phyloP scores from a whole-genome alignment of 164 flowering plant genomes.

The Nymphaea colorata region DNA sequence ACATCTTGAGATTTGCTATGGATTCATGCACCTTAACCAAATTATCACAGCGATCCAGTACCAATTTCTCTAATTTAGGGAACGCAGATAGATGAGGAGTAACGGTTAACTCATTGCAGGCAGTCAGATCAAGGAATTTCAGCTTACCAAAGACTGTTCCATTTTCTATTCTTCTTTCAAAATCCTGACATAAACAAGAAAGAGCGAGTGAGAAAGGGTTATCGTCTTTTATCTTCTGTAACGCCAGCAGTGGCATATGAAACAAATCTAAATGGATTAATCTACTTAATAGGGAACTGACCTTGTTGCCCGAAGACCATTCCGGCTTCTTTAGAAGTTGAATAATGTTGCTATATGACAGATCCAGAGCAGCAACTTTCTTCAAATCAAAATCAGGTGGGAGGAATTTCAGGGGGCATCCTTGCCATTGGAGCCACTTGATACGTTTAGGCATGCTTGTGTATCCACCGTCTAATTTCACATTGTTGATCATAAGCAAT shows the following conservation, averaged over 20 bases:
- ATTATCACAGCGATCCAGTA: neutral
- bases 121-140: too few relatives aligned
- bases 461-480: neutral
- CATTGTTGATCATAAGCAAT: neutral
- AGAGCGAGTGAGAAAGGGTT: too few relatives aligned
- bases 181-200: too few relatives aligned
- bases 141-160: neutral
- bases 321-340: too few relatives aligned
- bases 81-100: neutral
- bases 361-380: neutral
- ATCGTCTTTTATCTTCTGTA: too few relatives aligned
- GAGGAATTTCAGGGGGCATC: neutral
- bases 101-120: too few relatives aligned
- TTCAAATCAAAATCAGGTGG: neutral
- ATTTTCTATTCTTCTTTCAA: too few relatives aligned
- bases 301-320: too few relatives aligned
- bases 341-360: constrained; percentile 1
- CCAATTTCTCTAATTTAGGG: neutral
- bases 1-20: neutral
- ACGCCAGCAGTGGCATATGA: too few relatives aligned
- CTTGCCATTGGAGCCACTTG: constrained; percentile 1
- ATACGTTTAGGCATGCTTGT: neutral
- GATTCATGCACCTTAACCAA: neutral
- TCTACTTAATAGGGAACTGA: too few relatives aligned
- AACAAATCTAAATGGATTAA: too few relatives aligned